Base-by-base conservation (phyloP, 179 eudicot species). In the Beta macrorhiza region DNA sequence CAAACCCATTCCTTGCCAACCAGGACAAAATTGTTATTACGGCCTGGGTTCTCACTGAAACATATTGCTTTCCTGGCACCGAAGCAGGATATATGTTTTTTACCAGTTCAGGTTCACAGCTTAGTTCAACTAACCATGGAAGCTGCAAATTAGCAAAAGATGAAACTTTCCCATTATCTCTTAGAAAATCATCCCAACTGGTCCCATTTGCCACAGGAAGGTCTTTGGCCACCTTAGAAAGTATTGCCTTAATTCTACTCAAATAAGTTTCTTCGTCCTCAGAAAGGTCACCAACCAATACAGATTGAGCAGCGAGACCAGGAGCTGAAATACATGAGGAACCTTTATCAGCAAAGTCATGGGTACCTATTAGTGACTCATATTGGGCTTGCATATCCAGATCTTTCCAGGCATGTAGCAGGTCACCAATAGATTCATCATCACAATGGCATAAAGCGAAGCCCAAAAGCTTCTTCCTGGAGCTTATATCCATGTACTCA, bases 391-490 rank as follows among this genome's bases (percentile, higher is more conserved):
- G 93, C 86, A 93, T 80, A 82, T 97, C 98, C 59, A 94, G 85
- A 89, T 97, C 98, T 88, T 97, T 94, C 98, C 99, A 94, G 53
- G 92, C 95, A 81, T 89, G 84, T 69, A 97, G 86, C 75, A 97
- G 88, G 85, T 97, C 97, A 67, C 97, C 95, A 80, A 94, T 92
- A 47, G 99, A 97, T 83, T 97, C 98, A 65, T 93, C 93, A 78
- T 97, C 99, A 89, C 98, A 94, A 78, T 97, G 90, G 88, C 99
- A 92, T 91, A 97, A 91, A 83, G 98, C 93, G 86, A 97, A 97
- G 80, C 98, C 92, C 70, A 97, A 84, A 81, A 97, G 97, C 85
- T 89, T 90, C 79, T 94, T 97, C 70, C 94, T 89, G 72, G 97
- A 93, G 83, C 67, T 89, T 78, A 86, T 79, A 83, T 92, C 94